Evolutionary conservation across 495 filamentous ascomycete species (phyloP).

Genomic region (Cairneyella variabilis): DNA sequence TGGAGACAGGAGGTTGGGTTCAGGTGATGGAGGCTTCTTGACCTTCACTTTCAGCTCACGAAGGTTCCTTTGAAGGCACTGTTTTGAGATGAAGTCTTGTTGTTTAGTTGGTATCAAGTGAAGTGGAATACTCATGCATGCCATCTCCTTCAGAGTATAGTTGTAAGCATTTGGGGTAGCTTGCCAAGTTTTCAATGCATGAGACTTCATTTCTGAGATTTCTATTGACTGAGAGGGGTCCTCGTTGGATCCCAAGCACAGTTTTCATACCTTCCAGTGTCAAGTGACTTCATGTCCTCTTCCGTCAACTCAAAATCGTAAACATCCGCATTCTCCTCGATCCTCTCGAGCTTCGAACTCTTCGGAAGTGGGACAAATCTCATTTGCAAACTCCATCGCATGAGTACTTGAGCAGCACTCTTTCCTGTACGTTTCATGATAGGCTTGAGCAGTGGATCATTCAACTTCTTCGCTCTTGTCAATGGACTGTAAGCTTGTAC

Average conservation of each 20-base stretch:
- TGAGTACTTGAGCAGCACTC: constrained; percentile 69
- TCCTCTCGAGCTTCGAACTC: constrained; percentile 59
- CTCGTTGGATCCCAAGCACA: constrained; percentile 26
- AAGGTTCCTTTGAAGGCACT: not conserved
- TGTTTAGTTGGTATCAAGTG: not conserved
- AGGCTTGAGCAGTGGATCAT: constrained; percentile 55
- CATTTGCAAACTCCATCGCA: constrained; percentile 85
- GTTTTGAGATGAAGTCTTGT: not conserved
- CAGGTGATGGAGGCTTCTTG: too few relatives aligned
- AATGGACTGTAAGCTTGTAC: constrained; percentile 78
- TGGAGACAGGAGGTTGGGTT: too few relatives aligned
- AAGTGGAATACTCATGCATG: not conserved
- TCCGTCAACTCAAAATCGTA: constrained; percentile 73
- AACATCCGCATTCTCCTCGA: constrained; percentile 67
- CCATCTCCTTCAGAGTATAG: too few relatives aligned
- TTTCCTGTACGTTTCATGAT: constrained; percentile 65
- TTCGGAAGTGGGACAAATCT: constrained; percentile 70
- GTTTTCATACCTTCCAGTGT: constrained; percentile 54
- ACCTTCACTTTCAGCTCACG: too few relatives aligned
- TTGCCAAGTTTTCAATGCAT: not conserved
- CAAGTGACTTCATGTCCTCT: constrained; percentile 51
- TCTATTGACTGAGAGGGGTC: not conserved
- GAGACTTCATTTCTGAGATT: not conserved
- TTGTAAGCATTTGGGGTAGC: too few relatives aligned
- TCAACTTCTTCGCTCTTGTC: constrained; percentile 59